These are phyloP conservation scores for Triticum turgidum DNA, from an alignment of 176 grass and related monocot species.

Conservation along the genomic window DNA sequence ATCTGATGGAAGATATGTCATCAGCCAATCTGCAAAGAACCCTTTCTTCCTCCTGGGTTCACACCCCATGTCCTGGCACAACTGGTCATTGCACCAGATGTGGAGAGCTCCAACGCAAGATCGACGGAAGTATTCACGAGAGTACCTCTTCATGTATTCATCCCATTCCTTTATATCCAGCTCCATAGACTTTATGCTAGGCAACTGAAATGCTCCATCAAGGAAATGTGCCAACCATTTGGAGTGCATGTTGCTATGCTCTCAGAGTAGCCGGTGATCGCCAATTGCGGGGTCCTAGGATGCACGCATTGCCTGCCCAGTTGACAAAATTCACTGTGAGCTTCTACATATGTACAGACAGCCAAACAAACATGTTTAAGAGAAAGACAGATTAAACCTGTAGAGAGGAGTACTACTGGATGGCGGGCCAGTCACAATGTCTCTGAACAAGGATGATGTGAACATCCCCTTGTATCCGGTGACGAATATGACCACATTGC, in stretches of 20 bases:
- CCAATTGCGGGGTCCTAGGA: slow-evolving; percentile 30
- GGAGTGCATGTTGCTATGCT: slow-evolving; percentile 9
- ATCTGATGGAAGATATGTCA: slow-evolving; percentile 20
- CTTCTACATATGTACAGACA: not conserved
- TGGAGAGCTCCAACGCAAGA: not conserved
- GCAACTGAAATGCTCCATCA: slow-evolving; percentile 14
- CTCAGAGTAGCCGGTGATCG: slow-evolving; percentile 29
- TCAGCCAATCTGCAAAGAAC: slow-evolving; percentile 10
- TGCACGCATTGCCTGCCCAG: slow-evolving; percentile 36
- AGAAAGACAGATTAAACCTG: slow-evolving; percentile 13
- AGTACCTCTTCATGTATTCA: slow-evolving; percentile 2
- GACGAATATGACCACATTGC: slow-evolving; percentile 41
- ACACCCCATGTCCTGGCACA: slow-evolving; percentile 36
- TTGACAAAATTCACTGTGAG: not conserved
- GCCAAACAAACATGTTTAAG: not conserved
- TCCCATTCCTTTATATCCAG: not conserved
- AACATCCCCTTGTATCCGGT: slow-evolving; percentile 43
- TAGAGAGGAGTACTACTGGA: slow-evolving; percentile 39
- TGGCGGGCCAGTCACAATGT: slow-evolving; percentile 33
- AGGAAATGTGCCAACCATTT: slow-evolving; percentile 38
- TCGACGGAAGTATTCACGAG: not conserved
- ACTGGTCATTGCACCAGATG: slow-evolving; percentile 22
- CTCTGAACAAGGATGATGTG: slow-evolving; percentile 32
- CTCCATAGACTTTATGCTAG: slow-evolving; percentile 34
- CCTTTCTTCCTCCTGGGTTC: slow-evolving; percentile 34